A percentile compares a stretch with the other conserved stretches of the same genome.
Evolutionary conservation across 2,329 filamentous ascomycete genomes (phyloP).

Genomic region (Colletotrichum filicis): DNA sequence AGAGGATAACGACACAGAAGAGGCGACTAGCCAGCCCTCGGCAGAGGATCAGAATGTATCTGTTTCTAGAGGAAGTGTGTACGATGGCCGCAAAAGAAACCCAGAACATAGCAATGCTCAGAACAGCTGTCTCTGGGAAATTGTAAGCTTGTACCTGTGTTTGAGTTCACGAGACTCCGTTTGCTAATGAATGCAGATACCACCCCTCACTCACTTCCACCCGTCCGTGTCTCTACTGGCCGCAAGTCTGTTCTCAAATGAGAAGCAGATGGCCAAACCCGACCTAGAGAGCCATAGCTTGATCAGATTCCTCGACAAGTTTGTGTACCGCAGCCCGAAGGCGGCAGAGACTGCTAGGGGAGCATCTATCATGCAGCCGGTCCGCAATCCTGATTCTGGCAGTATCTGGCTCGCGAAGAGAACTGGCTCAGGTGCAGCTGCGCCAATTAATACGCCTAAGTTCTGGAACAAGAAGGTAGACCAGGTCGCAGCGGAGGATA

Average conservation of each 20-base stretch:
- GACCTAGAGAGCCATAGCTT: slow-evolving; percentile 91
- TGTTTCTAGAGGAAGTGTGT: slow-evolving; percentile 49
- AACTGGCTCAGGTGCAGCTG: slow-evolving; percentile 46
- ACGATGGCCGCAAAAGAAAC: slow-evolving; percentile 91
- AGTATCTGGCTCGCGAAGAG: slow-evolving; percentile 68
- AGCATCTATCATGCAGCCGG: slow-evolving; percentile 95
- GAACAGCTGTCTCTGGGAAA: slow-evolving; percentile 91
- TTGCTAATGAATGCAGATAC: slow-evolving; percentile 51
- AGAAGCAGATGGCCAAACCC: slow-evolving; percentile 84
- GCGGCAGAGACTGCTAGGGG: slow-evolving; percentile 75
- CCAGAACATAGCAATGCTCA: slow-evolving; percentile 96
- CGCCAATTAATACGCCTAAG: slow-evolving; percentile 80
- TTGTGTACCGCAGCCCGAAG: slow-evolving; percentile 97
- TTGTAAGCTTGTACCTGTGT: slow-evolving; percentile 62
- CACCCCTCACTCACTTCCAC: slow-evolving; percentile 86
- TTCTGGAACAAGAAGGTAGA: slow-evolving; percentile 95
- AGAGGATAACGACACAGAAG: slow-evolving; percentile 70
- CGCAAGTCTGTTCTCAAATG: slow-evolving; percentile 73
- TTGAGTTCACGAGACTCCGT: background rate
- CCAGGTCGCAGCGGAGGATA: slow-evolving; percentile 89
- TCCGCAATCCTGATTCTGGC: slow-evolving; percentile 68
- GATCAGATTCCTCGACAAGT: slow-evolving; percentile 96
- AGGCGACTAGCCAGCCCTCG: slow-evolving; percentile 52
- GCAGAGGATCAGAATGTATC: slow-evolving; percentile 41
- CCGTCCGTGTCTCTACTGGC: slow-evolving; percentile 92